These are phyloP conservation scores for Amoebophrya sp. DNA, from an alignment of 169 alveolate species.

Conservation along the genomic window DNA sequence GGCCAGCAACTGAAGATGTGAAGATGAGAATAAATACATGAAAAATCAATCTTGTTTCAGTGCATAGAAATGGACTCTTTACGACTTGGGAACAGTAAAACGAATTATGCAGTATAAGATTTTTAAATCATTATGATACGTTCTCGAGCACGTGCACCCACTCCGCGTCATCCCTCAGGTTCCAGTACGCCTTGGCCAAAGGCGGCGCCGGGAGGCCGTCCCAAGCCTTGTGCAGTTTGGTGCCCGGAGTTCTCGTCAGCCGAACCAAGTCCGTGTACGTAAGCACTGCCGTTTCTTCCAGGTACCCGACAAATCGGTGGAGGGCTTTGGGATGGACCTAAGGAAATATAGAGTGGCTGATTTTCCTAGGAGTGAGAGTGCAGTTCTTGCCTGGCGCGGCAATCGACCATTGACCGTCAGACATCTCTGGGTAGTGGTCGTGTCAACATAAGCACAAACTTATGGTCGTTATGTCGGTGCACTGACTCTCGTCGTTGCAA, in stretches of 20 bases:
- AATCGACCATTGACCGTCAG: too few species aligned
- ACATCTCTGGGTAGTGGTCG: too few species aligned
- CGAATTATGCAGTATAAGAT: background rate
- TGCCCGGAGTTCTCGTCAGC: background rate
- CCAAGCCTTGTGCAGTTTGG: conserved; percentile 10
- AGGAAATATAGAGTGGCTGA: too few species aligned
- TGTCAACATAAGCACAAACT: too few species aligned
- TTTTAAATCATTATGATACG: background rate
- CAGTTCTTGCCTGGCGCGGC: too few species aligned
- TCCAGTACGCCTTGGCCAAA: conserved; percentile 50
- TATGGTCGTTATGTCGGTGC: too few species aligned
- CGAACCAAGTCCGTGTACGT: conserved; percentile 49
- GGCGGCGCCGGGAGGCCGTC: conserved; percentile 39
- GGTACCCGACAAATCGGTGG: conserved; percentile 58
- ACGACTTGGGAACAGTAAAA: background rate
- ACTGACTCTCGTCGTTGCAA: too few species aligned
- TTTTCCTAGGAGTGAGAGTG: too few species aligned
- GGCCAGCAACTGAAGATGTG: conserved; percentile 35
- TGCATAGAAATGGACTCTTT: background rate
- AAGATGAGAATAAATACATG: background rate
- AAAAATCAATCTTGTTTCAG: background rate
- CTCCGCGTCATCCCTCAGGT: conserved; percentile 45
- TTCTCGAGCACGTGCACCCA: conserved; percentile 48
- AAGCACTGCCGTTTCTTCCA: conserved; percentile 57
- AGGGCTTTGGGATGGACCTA: conserved; percentile 52